These are phyloP conservation scores for Pseudocercospora cruenta DNA, from an alignment of 2,329 filamentous ascomycete species.

Conservation along the genomic window DNA sequence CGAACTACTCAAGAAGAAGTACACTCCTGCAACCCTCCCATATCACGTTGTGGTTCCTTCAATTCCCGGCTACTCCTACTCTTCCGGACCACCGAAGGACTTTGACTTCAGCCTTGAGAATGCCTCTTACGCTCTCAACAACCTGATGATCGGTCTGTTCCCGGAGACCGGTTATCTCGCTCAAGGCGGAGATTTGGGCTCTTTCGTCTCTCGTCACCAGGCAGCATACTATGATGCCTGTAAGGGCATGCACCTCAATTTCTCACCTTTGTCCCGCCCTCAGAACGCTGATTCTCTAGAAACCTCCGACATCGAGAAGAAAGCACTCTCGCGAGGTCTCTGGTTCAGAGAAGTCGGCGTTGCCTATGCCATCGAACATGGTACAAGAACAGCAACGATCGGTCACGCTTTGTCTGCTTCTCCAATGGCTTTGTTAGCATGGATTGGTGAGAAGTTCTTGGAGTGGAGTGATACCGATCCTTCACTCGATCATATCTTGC, in stretches of 20 bases:
- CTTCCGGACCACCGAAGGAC: conserved; percentile 47
- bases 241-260: conserved; percentile 35
- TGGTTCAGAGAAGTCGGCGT: conserved; percentile 48
- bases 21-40: conserved; percentile 54
- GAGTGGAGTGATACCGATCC: conserved; percentile 55
- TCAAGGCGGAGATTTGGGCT: conserved; percentile 61
- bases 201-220: conserved; percentile 46
- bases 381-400: conserved; percentile 59
- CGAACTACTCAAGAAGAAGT: conserved; percentile 44
- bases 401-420: conserved; percentile 58
- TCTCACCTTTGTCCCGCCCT: conserved; percentile 30
- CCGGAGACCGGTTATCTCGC: conserved; percentile 54
- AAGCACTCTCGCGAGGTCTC: conserved; percentile 42
- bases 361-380: conserved; percentile 59
- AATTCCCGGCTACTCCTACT: conserved; percentile 57
- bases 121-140: conserved; percentile 51
- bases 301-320: conserved; percentile 42
- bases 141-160: conserved; percentile 55
- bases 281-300: conserved; percentile 29
- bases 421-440: conserved; percentile 61
- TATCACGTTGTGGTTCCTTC: conserved; percentile 61
- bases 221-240: conserved; percentile 23
- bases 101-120: conserved; percentile 48
- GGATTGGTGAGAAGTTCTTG: conserved; percentile 61
- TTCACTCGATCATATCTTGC: conserved; percentile 49